phyloP scores from a whole-genome alignment of 805 yeast genomes.

The Yarrowia sp. region DNA sequence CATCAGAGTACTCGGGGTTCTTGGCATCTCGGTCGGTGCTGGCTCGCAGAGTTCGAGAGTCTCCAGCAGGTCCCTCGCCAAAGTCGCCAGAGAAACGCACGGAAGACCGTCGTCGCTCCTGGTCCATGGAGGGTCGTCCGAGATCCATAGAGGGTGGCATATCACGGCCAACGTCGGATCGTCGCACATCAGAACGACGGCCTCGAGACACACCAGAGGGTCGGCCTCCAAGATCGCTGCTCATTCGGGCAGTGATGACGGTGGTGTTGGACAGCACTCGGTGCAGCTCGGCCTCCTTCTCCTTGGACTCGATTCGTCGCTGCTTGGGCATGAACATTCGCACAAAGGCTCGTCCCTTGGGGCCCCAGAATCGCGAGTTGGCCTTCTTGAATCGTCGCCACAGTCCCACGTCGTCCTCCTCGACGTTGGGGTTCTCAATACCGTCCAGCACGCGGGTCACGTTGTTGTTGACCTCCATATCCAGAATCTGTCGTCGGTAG shows the following conservation, averaged over 20 bases:
- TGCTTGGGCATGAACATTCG: slow-evolving; percentile 7
- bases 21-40: not conserved
- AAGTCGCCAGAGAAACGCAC: slow-evolving; percentile 6
- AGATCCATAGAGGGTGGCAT: not conserved
- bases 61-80: slow-evolving; percentile 2
- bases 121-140: not conserved
- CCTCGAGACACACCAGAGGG: not conserved
- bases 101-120: not conserved
- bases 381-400: slow-evolving; percentile 74
- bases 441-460: slow-evolving; percentile 62
- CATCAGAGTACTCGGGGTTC: not conserved
- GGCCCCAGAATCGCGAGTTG: slow-evolving; percentile 40
- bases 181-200: slow-evolving; percentile 1
- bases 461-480: slow-evolving; percentile 67
- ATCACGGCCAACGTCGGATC: not conserved
- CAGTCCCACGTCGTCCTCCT: slow-evolving; percentile 51
- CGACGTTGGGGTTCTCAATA: slow-evolving; percentile 58
- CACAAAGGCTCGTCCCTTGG: slow-evolving; percentile 24
- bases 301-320: slow-evolving; percentile 1
- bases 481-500: slow-evolving; percentile 62
- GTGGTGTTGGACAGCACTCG: slow-evolving; percentile 12
- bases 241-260: slow-evolving; percentile 22
- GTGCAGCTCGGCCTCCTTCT: slow-evolving; percentile 3
- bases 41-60: not conserved
- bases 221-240: not conserved